Conservation (phyloP, 2,329 filamentous ascomycete species). For the Bipolaris gigantea region DNA sequence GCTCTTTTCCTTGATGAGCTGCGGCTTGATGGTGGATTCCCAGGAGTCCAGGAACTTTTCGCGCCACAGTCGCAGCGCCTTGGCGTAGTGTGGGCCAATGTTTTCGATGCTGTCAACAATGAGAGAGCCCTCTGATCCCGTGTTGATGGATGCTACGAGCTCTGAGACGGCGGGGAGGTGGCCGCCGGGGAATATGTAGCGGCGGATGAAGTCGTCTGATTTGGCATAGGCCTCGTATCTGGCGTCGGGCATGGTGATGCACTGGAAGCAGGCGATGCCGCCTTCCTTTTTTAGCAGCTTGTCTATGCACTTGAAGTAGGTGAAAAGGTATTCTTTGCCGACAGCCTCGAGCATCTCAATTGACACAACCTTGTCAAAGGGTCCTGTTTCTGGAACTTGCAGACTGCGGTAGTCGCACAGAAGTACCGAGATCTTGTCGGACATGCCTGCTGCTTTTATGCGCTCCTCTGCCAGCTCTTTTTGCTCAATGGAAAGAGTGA, state of each 20-base stretch:
- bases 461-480: slow-evolving; percentile 67
- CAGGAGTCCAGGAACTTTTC: slow-evolving; percentile 68
- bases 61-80: slow-evolving; percentile 68
- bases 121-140: slow-evolving; percentile 62
- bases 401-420: slow-evolving; percentile 70
- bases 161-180: slow-evolving; percentile 70
- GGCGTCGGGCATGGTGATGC: slow-evolving; percentile 73
- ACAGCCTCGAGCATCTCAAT: slow-evolving; percentile 81
- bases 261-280: slow-evolving; percentile 72
- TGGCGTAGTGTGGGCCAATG: slow-evolving; percentile 73
- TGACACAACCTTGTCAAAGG: slow-evolving; percentile 71
- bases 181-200: slow-evolving; percentile 79
- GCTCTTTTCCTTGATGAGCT: slow-evolving; percentile 61
- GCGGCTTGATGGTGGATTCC: slow-evolving; percentile 61
- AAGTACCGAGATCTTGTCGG: slow-evolving; percentile 63
- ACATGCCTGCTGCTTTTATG: slow-evolving; percentile 63
- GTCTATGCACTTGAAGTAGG: slow-evolving; percentile 68
- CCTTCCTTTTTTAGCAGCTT: slow-evolving; percentile 65
- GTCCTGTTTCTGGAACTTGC: slow-evolving; percentile 50
- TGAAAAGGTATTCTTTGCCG: slow-evolving; percentile 66
- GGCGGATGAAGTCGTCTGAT: slow-evolving; percentile 72
- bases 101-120: slow-evolving; percentile 70
- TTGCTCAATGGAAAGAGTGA: slow-evolving; percentile 71
- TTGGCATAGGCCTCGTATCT: slow-evolving; percentile 67
- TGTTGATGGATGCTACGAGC: slow-evolving; percentile 63